Evolutionary conservation across 1,284 basidiomycete species (phyloP).

Genomic region (Rhodotorula sp.): DNA sequence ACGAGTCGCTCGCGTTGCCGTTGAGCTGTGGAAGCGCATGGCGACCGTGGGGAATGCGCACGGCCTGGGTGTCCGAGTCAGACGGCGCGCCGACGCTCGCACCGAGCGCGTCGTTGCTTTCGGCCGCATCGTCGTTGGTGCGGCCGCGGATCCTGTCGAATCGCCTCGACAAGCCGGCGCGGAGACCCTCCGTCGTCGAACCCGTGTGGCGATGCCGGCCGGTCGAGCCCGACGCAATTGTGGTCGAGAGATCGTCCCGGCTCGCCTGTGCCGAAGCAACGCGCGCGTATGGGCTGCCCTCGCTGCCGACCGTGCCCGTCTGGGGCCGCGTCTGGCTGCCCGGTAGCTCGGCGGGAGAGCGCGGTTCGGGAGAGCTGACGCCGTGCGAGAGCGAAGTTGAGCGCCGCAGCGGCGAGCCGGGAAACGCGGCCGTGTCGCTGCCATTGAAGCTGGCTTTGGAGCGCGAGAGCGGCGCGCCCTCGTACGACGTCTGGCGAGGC

Average conservation of each 20-base stretch:
- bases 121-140: constrained; percentile 8
- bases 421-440: not conserved
- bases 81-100: not conserved
- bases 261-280: not conserved
- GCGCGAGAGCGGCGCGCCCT: constrained; percentile 3
- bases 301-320: not conserved
- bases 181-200: not conserved
- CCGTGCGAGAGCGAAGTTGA: not conserved
- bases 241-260: not conserved
- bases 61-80: not conserved
- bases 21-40: not conserved
- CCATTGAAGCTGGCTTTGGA: not conserved
- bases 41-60: not conserved
- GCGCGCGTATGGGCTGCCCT: not conserved
- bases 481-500: constrained; percentile 9
- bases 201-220: not conserved
- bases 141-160: constrained; percentile 2
- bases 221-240: not conserved
- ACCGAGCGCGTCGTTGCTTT: not conserved
- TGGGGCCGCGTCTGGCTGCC: not conserved
- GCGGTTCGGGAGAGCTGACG: not conserved
- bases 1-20: not conserved
- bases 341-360: not conserved
- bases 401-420: not conserved
- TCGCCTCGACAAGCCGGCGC: not conserved